Conservation (phyloP, 805 yeast species). For the Zygosaccharomyces bisporus region DNA sequence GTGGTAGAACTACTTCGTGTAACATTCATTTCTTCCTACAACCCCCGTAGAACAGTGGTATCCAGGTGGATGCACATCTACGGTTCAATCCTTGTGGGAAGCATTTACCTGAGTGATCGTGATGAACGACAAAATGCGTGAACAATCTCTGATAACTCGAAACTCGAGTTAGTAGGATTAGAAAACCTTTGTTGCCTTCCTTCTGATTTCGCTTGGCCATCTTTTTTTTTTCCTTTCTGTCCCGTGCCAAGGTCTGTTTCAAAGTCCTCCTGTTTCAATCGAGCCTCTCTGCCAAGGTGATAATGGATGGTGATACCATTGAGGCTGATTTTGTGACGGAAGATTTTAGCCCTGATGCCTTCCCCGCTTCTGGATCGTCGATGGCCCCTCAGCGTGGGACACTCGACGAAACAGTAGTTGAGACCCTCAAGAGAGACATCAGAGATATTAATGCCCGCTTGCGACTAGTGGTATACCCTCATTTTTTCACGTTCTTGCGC, state of each 20-base stretch:
- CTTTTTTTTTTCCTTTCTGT: constrained; percentile 7
- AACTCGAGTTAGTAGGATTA: constrained; percentile 32
- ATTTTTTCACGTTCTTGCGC: constrained; percentile 13
- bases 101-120: constrained; percentile 15
- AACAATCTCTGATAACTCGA: constrained; percentile 39
- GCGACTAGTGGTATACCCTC: constrained; percentile 35
- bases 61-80: constrained; percentile 14
- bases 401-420: constrained; percentile 30
- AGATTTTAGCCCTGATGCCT: constrained; percentile 3
- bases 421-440: constrained; percentile 33
- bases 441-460: constrained; percentile 31
- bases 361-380: constrained; percentile 7
- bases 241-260: too few species aligned
- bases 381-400: constrained; percentile 29
- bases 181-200: constrained; percentile 42
- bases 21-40: background rate
- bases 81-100: constrained; percentile 9
- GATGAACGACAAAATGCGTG: constrained; percentile 40
- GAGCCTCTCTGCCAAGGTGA: background rate
- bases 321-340: constrained; percentile 30
- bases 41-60: constrained; percentile 15
- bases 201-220: constrained; percentile 29
- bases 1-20: background rate
- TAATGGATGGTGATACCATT: constrained; percentile 16
- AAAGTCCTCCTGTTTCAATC: background rate